Conservation (phyloP, 352 stramenopile species). For the Phytophthora sojae region DNA sequence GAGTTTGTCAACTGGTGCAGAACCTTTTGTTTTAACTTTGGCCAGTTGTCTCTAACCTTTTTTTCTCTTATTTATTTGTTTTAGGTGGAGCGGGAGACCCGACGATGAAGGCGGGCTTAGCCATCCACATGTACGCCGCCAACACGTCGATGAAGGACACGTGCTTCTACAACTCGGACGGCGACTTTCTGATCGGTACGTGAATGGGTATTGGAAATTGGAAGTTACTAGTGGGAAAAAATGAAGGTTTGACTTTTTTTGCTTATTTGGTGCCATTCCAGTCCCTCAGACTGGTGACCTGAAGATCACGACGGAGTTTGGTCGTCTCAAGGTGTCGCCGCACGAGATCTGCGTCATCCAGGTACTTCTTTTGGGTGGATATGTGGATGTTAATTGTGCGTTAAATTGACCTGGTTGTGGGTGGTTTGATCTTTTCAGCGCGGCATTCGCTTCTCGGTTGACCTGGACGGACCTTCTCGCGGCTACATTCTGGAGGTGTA, state of each 20-base stretch:
- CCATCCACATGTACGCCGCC: conserved; percentile 94
- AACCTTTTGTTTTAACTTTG: no score
- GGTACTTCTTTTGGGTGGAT: conserved; percentile 16
- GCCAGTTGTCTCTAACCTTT: no score
- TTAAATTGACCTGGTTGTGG: not conserved
- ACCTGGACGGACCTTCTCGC: conserved; percentile 80
- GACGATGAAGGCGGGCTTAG: conserved; percentile 91
- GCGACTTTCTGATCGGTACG: conserved; percentile 94
- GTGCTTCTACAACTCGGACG: conserved; percentile 96
- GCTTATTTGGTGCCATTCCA: conserved; percentile 8
- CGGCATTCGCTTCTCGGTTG: conserved; percentile 94
- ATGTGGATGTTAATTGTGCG: not conserved
- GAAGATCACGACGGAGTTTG: conserved; percentile 95
- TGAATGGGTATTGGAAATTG: not conserved
- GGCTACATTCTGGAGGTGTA: conserved; percentile 97
- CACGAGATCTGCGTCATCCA: conserved; percentile 96
- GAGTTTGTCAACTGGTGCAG: not conserved
- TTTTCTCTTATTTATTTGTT: no score
- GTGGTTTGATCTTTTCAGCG: conserved; percentile 40
- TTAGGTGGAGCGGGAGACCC: conserved; percentile 88
- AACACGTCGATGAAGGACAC: conserved; percentile 92
- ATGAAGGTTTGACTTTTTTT: not conserved
- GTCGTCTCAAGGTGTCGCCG: conserved; percentile 84
- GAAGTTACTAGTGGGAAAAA: not conserved
- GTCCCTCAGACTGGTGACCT: conserved; percentile 93